Evolutionary conservation across 768 basidiomycete species (phyloP).

Genomic region (Tylopilus felleus): DNA sequence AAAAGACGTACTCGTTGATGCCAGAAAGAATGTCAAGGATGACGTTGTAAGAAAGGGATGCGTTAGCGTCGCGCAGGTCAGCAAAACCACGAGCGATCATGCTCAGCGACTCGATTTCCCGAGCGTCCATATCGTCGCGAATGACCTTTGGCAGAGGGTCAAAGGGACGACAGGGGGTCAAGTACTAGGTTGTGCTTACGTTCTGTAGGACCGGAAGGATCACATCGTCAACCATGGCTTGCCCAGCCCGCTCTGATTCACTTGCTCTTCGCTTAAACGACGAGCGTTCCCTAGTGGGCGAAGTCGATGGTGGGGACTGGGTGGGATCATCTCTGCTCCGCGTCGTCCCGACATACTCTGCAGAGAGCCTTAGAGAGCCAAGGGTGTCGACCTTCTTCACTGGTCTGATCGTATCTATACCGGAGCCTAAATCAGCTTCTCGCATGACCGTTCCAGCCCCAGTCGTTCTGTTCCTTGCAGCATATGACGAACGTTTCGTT

Average conservation of each 20-base stretch:
- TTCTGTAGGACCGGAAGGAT: slow-evolving; percentile 75
- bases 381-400: slow-evolving; percentile 87
- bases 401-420: slow-evolving; percentile 87
- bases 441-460: slow-evolving; percentile 71
- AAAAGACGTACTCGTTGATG: slow-evolving; percentile 76
- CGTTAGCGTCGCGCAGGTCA: slow-evolving; percentile 79
- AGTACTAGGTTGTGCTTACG: slow-evolving; percentile 42
- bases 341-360: slow-evolving; percentile 76
- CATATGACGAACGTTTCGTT: slow-evolving; percentile 72
- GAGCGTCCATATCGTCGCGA: slow-evolving; percentile 81
- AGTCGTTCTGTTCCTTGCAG: slow-evolving; percentile 59
- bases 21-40: slow-evolving; percentile 87
- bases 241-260: slow-evolving; percentile 63
- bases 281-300: slow-evolving; percentile 39
- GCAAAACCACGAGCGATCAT: slow-evolving; percentile 88
- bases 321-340: slow-evolving; percentile 51
- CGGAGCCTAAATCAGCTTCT: slow-evolving; percentile 82
- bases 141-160: slow-evolving; percentile 47
- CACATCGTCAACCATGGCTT: slow-evolving; percentile 74
- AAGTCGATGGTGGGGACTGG: slow-evolving; percentile 40
- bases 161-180: not conserved
- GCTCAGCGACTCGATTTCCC: slow-evolving; percentile 83
- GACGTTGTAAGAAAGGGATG: slow-evolving; percentile 82
- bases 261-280: slow-evolving; percentile 50
- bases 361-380: slow-evolving; percentile 71